Evolutionary conservation across 2,329 filamentous ascomycete species (phyloP), one percentile per base, ranked within the genome.

Genomic region (Albifimbria verrucaria): DNA sequence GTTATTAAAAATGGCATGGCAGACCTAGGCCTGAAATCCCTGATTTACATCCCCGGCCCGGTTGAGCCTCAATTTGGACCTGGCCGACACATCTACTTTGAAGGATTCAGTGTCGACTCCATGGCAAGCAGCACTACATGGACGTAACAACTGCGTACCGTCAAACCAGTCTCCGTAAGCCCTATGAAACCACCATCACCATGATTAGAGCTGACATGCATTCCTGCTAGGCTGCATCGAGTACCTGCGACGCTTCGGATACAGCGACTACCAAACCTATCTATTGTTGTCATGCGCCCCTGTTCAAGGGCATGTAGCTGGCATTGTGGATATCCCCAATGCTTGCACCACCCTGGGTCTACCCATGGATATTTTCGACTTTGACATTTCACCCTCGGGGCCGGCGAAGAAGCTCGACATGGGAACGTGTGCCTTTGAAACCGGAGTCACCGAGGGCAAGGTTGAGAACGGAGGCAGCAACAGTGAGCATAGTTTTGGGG

Each of bases 311-410:
- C 90, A 95, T 65, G 82, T 96, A 49, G 92, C 91, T 1, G 92
- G 92, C 0, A 88, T 96, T 52, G 92, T 96, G 9, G 91, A 96
- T 69, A 53, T 59, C 28, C 92, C 92, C 0, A 96, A 96, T 66
- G 90, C 89, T 0, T 96, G 92, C 66, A 96, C 92, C 4, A 96
- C 92, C 0, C 76, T 96, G 54, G 92, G 91, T 0, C 67, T 96
- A 51, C 92, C 92, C 1, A 90, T 96, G 78, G 92, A 96, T 72
- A 95, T 97, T 50, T 97, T 97, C 63, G 90, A 94, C 65, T 96
- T 97, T 70, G 92, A 96, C 67, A 93, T 96, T 60, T 82, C 85
- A 46, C 90, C 91, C 79, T 52, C 77, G 76, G 5, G 77, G 10
- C 58, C 79, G 7, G 82, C 80, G 9, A 57, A 57, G 20, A 63